Conservation (phyloP, 805 yeast species). For the Kodamaea laetipori region DNA sequence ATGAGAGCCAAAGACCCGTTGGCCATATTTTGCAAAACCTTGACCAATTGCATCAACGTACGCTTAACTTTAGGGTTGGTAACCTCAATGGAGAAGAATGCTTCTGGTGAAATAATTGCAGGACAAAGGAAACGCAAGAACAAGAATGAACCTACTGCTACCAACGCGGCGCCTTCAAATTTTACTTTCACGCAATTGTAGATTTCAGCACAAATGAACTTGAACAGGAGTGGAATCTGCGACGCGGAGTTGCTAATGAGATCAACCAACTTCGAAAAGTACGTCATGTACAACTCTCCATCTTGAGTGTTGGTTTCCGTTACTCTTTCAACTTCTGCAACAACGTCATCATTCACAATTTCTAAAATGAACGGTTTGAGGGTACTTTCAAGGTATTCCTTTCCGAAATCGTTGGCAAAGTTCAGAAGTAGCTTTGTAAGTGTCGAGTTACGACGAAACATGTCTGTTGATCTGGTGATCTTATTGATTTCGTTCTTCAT, state of each 20-base stretch:
- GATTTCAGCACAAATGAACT: conserved; percentile 69
- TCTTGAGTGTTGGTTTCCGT: conserved; percentile 34
- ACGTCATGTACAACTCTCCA: conserved; percentile 54
- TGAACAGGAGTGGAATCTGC: conserved; percentile 69
- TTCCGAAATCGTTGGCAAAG: conserved; percentile 69
- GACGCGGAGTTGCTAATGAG: conserved; percentile 57
- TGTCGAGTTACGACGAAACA: conserved; percentile 78
- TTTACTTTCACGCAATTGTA: conserved; percentile 56
- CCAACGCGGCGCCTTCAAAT: conserved; percentile 59
- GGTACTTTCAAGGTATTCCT: conserved; percentile 53
- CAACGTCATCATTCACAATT: conserved; percentile 48
- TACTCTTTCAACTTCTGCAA: conserved; percentile 65
- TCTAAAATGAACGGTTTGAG: conserved; percentile 60
- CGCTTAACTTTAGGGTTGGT: conserved; percentile 50
- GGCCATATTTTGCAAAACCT: conserved; percentile 82
- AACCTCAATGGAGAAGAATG: conserved; percentile 39
- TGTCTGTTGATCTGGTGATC: conserved; percentile 66
- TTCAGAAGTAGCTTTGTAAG: conserved; percentile 76
- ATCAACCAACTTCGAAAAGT: conserved; percentile 58
- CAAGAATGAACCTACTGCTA: conserved; percentile 84
- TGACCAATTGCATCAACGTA: conserved; percentile 75
- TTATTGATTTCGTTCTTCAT: conserved; percentile 62
- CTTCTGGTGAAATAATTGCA: conserved; percentile 85
- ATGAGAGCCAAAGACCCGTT: conserved; percentile 70
- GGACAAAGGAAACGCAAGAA: conserved; percentile 84